Percentiles rank a stretch among this genome's conserved stretches.
phyloP scores from a whole-genome alignment of 2,329 filamentous ascomycete species.

The Zasmidium citrigriseum region DNA sequence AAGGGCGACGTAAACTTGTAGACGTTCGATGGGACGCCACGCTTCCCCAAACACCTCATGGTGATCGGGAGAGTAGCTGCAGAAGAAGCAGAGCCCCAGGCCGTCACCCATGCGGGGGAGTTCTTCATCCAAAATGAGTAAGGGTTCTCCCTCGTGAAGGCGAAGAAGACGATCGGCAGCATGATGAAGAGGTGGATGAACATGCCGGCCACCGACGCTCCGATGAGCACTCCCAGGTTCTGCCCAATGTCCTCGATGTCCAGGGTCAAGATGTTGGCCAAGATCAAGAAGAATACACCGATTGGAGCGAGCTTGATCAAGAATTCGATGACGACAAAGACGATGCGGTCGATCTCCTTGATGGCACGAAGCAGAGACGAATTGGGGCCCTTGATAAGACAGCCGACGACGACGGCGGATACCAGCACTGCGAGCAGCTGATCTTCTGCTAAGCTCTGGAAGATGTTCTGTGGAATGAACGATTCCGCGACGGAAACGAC shows the following conservation, averaged over 20 bases:
- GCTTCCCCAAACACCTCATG: no score
- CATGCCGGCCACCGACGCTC: constrained; percentile 49
- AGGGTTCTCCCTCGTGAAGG: constrained; percentile 48
- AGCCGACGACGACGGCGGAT: constrained; percentile 49
- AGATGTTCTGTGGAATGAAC: constrained; percentile 53
- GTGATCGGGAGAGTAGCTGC: no score
- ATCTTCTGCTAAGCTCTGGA: constrained; percentile 50
- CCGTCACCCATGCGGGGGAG: constrained; percentile 56
- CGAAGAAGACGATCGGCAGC: constrained; percentile 47
- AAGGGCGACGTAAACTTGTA: no score
- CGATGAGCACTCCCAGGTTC: constrained; percentile 55
- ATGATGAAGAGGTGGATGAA: constrained; percentile 50
- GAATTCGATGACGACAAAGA: constrained; percentile 49
- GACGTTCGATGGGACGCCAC: no score
- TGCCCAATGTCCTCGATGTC: constrained; percentile 50
- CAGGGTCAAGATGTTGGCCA: constrained; percentile 54
- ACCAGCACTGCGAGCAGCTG: constrained; percentile 52
- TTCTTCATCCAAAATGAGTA: constrained; percentile 52
- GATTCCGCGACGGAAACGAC: no score
- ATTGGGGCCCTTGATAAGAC: constrained; percentile 44
- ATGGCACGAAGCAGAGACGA: constrained; percentile 46
- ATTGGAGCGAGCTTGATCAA: constrained; percentile 54
- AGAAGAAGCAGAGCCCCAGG: constrained; percentile 58
- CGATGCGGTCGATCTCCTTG: constrained; percentile 52
- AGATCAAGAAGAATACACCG: constrained; percentile 57